These are phyloP conservation scores for Pisolithus albus DNA, from an alignment of 768 basidiomycete species.

Conservation along the genomic window DNA sequence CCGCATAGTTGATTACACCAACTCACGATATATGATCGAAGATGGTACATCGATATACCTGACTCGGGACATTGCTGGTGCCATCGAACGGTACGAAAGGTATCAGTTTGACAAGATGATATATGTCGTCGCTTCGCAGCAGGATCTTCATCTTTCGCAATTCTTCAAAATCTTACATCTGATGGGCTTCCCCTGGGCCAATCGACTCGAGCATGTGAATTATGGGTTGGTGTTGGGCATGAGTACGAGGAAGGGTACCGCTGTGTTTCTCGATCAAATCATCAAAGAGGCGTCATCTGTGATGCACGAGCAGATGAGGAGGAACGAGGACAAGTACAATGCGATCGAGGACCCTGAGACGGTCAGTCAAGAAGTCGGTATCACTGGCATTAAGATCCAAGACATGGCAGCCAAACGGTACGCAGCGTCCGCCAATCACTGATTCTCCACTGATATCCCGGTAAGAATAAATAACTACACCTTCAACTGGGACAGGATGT, in stretches of 20 bases:
- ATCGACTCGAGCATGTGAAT: slow-evolving; percentile 79
- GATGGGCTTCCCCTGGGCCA: slow-evolving; percentile 87
- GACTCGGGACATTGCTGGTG: slow-evolving; percentile 92
- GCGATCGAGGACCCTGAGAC: slow-evolving; percentile 82
- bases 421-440: slow-evolving; percentile 11
- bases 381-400: slow-evolving; percentile 95
- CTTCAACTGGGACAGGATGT: slow-evolving; percentile 92
- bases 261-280: slow-evolving; percentile 91
- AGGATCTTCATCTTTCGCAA: slow-evolving; percentile 83
- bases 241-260: slow-evolving; percentile 90
- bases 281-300: slow-evolving; percentile 79
- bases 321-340: slow-evolving; percentile 88
- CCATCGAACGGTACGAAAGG: slow-evolving; percentile 85
- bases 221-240: slow-evolving; percentile 91
- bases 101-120: slow-evolving; percentile 92
- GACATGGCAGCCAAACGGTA: slow-evolving; percentile 94
- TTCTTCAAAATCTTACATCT: slow-evolving; percentile 91
- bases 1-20: background rate
- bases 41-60: slow-evolving; percentile 94
- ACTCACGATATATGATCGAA: slow-evolving; percentile 22
- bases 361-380: slow-evolving; percentile 78
- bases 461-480: slow-evolving; percentile 89
- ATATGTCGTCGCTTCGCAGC: slow-evolving; percentile 84
- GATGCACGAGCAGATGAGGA: slow-evolving; percentile 96
- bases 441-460: background rate